A percentile compares a stretch with the other conserved stretches of the same genome.
These are phyloP conservation scores for Bipolaris zeicola DNA, from an alignment of 2,329 filamentous ascomycete genomes.

Conservation along the genomic window DNA sequence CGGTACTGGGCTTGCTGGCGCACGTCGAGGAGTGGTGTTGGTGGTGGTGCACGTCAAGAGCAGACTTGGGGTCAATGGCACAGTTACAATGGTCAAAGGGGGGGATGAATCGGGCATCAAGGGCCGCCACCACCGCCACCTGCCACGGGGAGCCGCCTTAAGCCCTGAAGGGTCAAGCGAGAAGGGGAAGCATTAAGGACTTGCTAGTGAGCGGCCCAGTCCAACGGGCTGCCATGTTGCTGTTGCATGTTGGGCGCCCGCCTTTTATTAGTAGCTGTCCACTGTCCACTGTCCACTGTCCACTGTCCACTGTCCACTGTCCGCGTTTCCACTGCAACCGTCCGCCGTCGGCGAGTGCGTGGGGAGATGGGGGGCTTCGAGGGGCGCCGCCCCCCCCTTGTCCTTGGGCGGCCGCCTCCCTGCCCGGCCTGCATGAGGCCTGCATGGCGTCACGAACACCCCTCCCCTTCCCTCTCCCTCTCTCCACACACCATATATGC, in stretches of 20 bases:
- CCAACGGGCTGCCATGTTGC: constrained; percentile 13
- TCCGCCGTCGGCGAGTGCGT: not conserved
- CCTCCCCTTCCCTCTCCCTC: not conserved
- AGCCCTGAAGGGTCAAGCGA: constrained; percentile 19
- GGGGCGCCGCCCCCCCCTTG: too few relatives aligned
- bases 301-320: too few relatives aligned
- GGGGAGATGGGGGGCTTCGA: not conserved
- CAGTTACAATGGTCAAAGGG: not conserved
- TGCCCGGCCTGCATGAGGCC: constrained; percentile 20
- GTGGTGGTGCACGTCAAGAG: not conserved
- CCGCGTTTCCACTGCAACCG: too few relatives aligned
- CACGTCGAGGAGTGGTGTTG: too few relatives aligned
- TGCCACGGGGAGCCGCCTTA: constrained; percentile 12
- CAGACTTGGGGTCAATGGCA: constrained; percentile 4
- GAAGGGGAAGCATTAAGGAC: not conserved
- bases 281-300: too few relatives aligned
- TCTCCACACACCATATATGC: not conserved
- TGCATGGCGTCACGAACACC: constrained; percentile 14
- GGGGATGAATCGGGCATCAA: constrained; percentile 24
- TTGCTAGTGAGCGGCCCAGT: constrained; percentile 18
- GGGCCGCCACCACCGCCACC: not conserved
- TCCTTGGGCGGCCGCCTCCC: constrained; percentile 1
- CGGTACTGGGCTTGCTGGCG: not conserved
- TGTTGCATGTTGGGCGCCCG: too few relatives aligned
- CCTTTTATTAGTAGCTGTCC: constrained; percentile 18